phyloP scores from a whole-genome alignment of 306 rosid species.

The Crotalaria pallida region DNA sequence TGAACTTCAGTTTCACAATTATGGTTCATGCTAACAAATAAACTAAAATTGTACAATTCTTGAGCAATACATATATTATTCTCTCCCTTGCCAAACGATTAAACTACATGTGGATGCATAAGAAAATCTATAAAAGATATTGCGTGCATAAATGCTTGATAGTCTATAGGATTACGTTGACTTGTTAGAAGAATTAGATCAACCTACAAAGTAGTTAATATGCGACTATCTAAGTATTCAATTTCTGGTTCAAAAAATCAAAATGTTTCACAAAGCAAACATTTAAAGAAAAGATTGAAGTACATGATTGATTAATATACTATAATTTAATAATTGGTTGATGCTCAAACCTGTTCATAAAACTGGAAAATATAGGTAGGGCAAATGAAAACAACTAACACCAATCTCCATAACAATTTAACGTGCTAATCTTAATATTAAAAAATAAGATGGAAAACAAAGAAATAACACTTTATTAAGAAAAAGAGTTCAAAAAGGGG shows the following conservation, averaged over 20 bases:
- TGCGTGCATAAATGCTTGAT: neutral
- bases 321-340: too few relatives aligned
- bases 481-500: too few relatives aligned
- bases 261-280: neutral
- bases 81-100: neutral
- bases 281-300: too few relatives aligned
- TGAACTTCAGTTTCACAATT: neutral
- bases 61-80: neutral
- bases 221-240: neutral
- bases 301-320: too few relatives aligned
- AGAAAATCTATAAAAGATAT: neutral
- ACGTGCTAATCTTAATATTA: too few relatives aligned
- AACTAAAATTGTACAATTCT: neutral
- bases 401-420: too few relatives aligned
- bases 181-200: neutral
- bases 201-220: neutral
- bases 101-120: neutral
- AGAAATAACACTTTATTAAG: too few relatives aligned
- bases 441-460: too few relatives aligned
- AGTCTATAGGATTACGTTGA: neutral
- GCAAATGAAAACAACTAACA: too few relatives aligned
- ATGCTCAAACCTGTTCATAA: too few relatives aligned
- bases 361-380: too few relatives aligned
- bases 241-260: neutral
- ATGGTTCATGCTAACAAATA: neutral